phyloP scores from a whole-genome alignment of 306 rosid genomes.

The Pterocarpus santalinus region DNA sequence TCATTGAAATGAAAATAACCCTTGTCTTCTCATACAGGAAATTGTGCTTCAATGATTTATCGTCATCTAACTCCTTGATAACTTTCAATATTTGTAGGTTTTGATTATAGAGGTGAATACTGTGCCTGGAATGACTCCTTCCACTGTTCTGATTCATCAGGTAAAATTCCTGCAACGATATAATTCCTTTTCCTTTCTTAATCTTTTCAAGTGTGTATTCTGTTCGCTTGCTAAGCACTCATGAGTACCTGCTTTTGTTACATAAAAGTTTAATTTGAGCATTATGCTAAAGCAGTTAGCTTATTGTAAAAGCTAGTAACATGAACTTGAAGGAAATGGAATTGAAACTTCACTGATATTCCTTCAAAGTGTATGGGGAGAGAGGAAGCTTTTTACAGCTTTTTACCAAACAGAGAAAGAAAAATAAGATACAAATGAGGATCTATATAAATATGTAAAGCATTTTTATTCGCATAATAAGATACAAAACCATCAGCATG shows the following conservation, averaged over 20 bases:
- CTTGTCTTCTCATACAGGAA: neutral
- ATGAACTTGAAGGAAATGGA: constrained; percentile 22
- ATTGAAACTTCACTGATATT: neutral
- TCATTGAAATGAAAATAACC: constrained; percentile 17
- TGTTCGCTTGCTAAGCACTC: neutral
- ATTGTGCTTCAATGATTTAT: constrained; percentile 27
- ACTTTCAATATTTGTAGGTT: constrained; percentile 61
- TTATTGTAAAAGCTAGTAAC: constrained; percentile 22
- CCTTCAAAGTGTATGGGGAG: neutral
- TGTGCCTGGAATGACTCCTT: constrained; percentile 99
- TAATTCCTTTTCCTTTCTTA: constrained; percentile 3
- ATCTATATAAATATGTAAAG: constrained; percentile 19
- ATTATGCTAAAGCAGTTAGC: neutral
- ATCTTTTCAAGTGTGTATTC: neutral
- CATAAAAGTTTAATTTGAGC: constrained; percentile 3
- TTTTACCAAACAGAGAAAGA: neutral
- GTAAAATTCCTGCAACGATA: constrained; percentile 51
- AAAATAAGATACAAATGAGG: constrained; percentile 4
- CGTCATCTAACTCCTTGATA: constrained; percentile 37
- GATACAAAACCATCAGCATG: constrained; percentile 10
- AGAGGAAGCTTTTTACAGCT: constrained; percentile 1
- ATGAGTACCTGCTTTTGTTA: neutral
- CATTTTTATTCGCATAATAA: constrained; percentile 19
- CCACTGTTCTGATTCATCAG: constrained; percentile 97
- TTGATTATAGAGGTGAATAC: constrained; percentile 94